Base-by-base conservation (phyloP, 2,329 filamentous ascomycete species). In the Monilinia aucupariae region DNA sequence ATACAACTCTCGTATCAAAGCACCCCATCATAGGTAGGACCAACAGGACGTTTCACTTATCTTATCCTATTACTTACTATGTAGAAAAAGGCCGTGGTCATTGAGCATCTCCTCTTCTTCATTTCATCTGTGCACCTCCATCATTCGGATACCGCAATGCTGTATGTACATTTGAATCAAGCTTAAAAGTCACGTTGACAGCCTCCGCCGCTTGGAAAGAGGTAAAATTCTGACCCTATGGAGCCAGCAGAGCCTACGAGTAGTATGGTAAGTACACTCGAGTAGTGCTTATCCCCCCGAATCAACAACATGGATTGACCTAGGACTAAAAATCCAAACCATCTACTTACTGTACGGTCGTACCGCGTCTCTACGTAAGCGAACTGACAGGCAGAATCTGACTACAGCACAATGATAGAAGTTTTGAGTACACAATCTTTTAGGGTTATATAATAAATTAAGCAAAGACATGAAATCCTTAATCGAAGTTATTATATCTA, bases 251-350 rank as follows among this genome's bases (percentile, higher is more conserved):
- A n/a, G 25, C 15, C 43, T 56, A 45, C 39, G 12, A 39, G 13
- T 39, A 25, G 9, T 22, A 47, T 20, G 27, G 27, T n/a, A n/a
- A n/a, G 41, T 45, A 52, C 49, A 34, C 17, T 34, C n/a, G n/a
- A 53, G n/a, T 55, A 22, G 53, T 45, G 53, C 53, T 56, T 56
- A 25, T 32, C 39, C 39, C 53, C 53, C 53, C 45, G 39, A 43
- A 55, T 22, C 53, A 45, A 20, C n/a, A 8, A 49, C 27, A 27
- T 13, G 20, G 25, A 39, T 41, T 20, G 13, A 49, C 27, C 49
- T 4, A 32, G 25, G 39, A 27, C 39, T 32, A 45, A 56, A 56
- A n/a, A 27, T 45, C n/a, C 10, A 56, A 15, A 32, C 12, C 39
- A 30, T 32, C 39, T n/a, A 10, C 25, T 6, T 45, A 45, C 41